Evolutionary conservation across 2,329 filamentous ascomycete genomes (phyloP), one percentile per base, ranked within the genome.

Genomic region (Achaetomium macrosporum): DNA sequence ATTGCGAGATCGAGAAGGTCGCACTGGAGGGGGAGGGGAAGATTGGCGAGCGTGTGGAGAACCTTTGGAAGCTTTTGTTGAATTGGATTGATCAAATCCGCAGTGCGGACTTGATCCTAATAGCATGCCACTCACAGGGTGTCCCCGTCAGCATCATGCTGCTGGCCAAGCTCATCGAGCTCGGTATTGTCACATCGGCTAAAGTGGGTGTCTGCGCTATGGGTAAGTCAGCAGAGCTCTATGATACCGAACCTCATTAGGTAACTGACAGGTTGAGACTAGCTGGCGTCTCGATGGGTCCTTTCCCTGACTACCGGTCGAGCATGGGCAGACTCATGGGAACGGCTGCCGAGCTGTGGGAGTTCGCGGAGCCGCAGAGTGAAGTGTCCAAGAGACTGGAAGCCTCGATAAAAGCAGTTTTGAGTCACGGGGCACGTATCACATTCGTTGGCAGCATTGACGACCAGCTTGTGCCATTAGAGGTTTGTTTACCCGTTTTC

Each of bases 91-190:
- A 96, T 36, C 85, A 92, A 58, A 87, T 99, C 31, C 84, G 88
- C 47, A 81, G 80, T 49, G 91, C 93, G 0, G 93, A 99, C 69
- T 85, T 97, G 56, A 85, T 99, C 40, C 70, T 99, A 37, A 74
- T 99, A n/a, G 90, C 90, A 2, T 96, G 90, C 55, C 93, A 99
- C 68, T 95, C 90, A 2, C 93, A 99, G 68, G 93, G 93, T 19
- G 93, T 97, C 0, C 93, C 93, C 0, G 93, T 99, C 0, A 86
- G 88, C 6, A 80, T 96, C 55, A 96, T 96, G 84, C 76, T 99
- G 3, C 77, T 97, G 5, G 90, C 91, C 5, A 96, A 96, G 68
- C 76, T 99, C 40, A 91, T 99, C 50, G 87, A 93, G 49, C 84
- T 96, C 54, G 91, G 91, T 2, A 88, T 93, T 59, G 79, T 97